These are phyloP conservation scores for Ceratocystis eucalypticola DNA, from an alignment of 2,329 filamentous ascomycete genomes.

Conservation along the genomic window DNA sequence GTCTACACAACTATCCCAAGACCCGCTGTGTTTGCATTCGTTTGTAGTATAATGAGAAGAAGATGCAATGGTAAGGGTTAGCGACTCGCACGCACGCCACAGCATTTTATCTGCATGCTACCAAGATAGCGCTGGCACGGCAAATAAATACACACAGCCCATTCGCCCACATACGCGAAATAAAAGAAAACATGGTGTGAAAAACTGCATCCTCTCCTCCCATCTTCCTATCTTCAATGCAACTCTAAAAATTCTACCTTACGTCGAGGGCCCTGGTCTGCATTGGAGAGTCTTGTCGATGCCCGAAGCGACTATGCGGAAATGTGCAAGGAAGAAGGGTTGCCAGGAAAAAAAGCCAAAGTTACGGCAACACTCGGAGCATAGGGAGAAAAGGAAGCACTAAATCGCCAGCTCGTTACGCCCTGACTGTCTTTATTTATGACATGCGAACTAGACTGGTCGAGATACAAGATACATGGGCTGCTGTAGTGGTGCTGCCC, in stretches of 20 bases:
- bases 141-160: too few species aligned
- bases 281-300: background rate
- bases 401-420: background rate
- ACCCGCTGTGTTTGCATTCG: background rate
- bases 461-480: too few species aligned
- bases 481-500: background rate
- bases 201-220: background rate
- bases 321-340: background rate
- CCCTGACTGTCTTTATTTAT: background rate
- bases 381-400: too few species aligned
- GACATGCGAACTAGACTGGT: too few species aligned
- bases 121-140: background rate
- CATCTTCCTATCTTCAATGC: background rate
- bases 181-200: background rate
- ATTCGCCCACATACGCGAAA: too few species aligned
- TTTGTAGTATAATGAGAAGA: background rate
- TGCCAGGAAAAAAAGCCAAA: background rate
- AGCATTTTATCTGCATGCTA: background rate
- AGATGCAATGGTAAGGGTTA: background rate
- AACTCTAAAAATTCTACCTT: background rate
- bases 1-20: background rate
- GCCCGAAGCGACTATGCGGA: background rate
- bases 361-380: background rate
- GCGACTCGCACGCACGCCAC: background rate
- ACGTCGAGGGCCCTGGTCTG: background rate